Evolutionary conservation across 441 rosid genomes (phyloP).

Genomic region (Populus tomentosa): DNA sequence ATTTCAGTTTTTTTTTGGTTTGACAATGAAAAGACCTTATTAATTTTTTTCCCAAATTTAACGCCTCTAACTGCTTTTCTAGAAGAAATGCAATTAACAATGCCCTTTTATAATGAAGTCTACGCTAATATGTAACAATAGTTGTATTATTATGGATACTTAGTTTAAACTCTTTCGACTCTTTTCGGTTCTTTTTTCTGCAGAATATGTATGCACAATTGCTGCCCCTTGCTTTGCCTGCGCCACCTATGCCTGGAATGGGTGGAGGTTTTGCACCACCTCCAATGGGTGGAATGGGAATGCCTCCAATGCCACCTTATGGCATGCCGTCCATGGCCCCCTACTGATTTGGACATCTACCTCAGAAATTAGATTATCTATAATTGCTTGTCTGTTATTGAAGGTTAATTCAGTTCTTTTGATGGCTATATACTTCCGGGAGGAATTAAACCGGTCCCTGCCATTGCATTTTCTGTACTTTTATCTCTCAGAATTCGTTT

Average conservation of each 20-base stretch:
- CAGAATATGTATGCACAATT: slow-evolving; percentile 93
- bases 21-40: neutral
- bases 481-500: neutral
- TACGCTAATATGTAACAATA: neutral
- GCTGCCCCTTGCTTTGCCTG: slow-evolving; percentile 84
- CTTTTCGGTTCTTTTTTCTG: neutral
- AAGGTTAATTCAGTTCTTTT: neutral
- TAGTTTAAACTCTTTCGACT: neutral
- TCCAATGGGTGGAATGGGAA: slow-evolving; percentile 53
- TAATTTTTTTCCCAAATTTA: neutral
- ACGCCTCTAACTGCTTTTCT: neutral
- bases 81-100: neutral
- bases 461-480: neutral
- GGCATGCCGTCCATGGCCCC: slow-evolving; percentile 87
- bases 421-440: neutral
- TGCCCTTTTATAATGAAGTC: neutral
- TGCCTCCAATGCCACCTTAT: slow-evolving; percentile 48
- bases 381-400: neutral
- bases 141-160: neutral
- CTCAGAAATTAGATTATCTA: neutral
- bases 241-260: slow-evolving; percentile 92
- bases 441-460: neutral
- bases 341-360: slow-evolving; percentile 28
- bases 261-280: slow-evolving; percentile 28
- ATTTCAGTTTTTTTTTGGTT: neutral